Evolutionary conservation across 164 flowering plant genomes (phyloP).

Genomic region (Chimonanthus praecox): DNA sequence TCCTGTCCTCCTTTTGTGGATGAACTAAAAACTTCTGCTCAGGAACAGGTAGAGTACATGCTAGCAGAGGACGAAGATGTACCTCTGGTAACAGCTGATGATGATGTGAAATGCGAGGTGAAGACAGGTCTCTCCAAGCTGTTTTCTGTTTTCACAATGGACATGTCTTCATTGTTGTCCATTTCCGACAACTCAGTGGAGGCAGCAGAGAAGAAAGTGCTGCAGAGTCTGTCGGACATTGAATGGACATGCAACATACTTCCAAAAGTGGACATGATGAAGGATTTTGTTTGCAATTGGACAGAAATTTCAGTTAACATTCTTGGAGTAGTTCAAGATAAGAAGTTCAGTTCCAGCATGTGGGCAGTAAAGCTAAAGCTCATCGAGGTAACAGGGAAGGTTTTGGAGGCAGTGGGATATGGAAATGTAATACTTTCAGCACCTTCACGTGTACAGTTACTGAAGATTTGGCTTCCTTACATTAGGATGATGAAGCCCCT

Average conservation of each 20-base stretch:
- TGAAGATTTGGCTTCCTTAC: constrained; percentile 84
- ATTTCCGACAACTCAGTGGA: constrained; percentile 21
- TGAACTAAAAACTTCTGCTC: constrained; percentile 74
- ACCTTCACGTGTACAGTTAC: constrained; percentile 35
- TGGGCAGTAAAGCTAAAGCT: constrained; percentile 71
- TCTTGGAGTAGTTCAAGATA: constrained; percentile 36
- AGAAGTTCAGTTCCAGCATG: constrained; percentile 39
- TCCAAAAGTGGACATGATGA: constrained; percentile 69
- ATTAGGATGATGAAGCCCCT: constrained; percentile 67
- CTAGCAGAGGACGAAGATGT: constrained; percentile 67
- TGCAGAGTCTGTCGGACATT: constrained; percentile 46
- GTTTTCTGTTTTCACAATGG: constrained; percentile 36
- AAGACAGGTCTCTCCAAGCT: constrained; percentile 41
- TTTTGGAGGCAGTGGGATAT: constrained; percentile 81
- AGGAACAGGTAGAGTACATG: constrained; percentile 92
- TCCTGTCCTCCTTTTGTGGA: constrained; percentile 51
- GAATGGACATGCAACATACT: constrained; percentile 75
- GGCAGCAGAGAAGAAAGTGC: constrained; percentile 28
- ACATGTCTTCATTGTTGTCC: constrained; percentile 35
- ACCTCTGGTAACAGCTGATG: constrained; percentile 48
- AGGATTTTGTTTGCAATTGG: constrained; percentile 73
- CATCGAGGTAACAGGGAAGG: constrained; percentile 56
- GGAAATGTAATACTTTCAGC: constrained; percentile 76
- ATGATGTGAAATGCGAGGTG: constrained; percentile 61
- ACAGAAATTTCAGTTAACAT: constrained; percentile 40